phyloP scores from a whole-genome alignment of 2,329 filamentous ascomycete species.

The Blumeria hordei region DNA sequence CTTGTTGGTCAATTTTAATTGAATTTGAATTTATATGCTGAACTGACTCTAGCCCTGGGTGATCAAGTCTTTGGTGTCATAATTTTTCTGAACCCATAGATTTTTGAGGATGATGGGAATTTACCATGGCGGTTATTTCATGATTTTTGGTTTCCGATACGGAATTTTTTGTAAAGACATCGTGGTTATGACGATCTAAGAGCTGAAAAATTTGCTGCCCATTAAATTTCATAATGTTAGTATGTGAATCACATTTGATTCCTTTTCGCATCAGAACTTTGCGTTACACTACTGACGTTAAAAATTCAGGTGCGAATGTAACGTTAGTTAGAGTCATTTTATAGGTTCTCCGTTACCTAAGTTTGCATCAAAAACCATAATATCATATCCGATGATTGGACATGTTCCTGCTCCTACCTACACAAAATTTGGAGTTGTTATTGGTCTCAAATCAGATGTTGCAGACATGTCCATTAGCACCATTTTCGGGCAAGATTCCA shows the following conservation, averaged over 20 bases:
- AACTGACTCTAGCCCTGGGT: not conserved
- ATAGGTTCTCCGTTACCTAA: not conserved
- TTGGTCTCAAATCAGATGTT: not conserved
- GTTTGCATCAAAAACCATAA: not conserved
- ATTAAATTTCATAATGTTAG: not conserved
- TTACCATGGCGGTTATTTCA: too few relatives aligned
- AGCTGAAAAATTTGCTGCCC: not conserved
- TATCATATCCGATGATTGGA: not conserved
- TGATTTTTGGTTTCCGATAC: not conserved
- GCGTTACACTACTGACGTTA: not conserved
- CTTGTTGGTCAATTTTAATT: not conserved
- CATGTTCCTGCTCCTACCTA: not conserved
- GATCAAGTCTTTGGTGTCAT: not conserved
- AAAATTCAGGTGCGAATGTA: not conserved
- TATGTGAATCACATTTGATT: not conserved
- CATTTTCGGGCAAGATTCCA: not conserved
- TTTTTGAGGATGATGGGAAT: too few relatives aligned
- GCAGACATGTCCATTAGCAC: not conserved
- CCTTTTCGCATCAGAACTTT: not conserved
- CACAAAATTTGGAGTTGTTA: not conserved
- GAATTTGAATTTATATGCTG: not conserved
- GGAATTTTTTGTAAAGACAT: not conserved
- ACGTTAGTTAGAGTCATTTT: not conserved
- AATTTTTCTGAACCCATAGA: too few relatives aligned
- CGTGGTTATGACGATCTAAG: constrained; percentile 1